Conservation (phyloP, 2,329 filamentous ascomycete species). For the Pestalotiopsis sp. region DNA sequence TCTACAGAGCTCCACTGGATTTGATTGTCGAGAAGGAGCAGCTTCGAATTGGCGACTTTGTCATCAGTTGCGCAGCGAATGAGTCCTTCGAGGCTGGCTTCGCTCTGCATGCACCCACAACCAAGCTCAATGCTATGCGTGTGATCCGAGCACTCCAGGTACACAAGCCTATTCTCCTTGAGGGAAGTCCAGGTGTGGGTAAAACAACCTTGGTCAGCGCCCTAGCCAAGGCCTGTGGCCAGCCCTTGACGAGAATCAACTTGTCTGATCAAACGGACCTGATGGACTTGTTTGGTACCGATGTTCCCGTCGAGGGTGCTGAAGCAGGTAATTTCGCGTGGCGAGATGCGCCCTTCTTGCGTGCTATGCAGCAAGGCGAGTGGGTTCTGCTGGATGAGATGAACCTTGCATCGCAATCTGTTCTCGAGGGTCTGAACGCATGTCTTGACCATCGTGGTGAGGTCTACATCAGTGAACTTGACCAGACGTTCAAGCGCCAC, state of each 20-base stretch:
- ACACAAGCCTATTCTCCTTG: slow-evolving; percentile 87
- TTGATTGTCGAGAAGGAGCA: slow-evolving; percentile 56
- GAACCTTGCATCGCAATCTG: slow-evolving; percentile 96
- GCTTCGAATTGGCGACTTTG: slow-evolving; percentile 77
- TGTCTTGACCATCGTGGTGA: slow-evolving; percentile 96
- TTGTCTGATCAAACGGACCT: slow-evolving; percentile 97
- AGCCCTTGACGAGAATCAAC: slow-evolving; percentile 89
- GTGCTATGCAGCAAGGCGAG: slow-evolving; percentile 94
- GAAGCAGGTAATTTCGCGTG: slow-evolving; percentile 90
- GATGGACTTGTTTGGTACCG: slow-evolving; percentile 96
- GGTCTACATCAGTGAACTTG: slow-evolving; percentile 92
- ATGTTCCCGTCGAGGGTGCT: slow-evolving; percentile 93
- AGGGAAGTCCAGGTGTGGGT: slow-evolving; percentile 96
- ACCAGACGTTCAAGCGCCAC: slow-evolving; percentile 90
- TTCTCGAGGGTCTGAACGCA: slow-evolving; percentile 93
- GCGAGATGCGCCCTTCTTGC: slow-evolving; percentile 93
- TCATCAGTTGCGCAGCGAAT: slow-evolving; percentile 55
- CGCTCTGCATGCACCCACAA: slow-evolving; percentile 87
- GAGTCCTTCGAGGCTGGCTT: slow-evolving; percentile 63
- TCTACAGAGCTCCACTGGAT: slow-evolving; percentile 68
- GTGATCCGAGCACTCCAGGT: slow-evolving; percentile 88
- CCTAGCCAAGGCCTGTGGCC: slow-evolving; percentile 77
- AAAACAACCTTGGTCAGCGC: slow-evolving; percentile 94
- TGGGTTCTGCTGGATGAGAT: slow-evolving; percentile 99
- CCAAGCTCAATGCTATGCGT: slow-evolving; percentile 85